phyloP scores from a whole-genome alignment of 495 filamentous ascomycete species.

The Chlorociboria aeruginascens region DNA sequence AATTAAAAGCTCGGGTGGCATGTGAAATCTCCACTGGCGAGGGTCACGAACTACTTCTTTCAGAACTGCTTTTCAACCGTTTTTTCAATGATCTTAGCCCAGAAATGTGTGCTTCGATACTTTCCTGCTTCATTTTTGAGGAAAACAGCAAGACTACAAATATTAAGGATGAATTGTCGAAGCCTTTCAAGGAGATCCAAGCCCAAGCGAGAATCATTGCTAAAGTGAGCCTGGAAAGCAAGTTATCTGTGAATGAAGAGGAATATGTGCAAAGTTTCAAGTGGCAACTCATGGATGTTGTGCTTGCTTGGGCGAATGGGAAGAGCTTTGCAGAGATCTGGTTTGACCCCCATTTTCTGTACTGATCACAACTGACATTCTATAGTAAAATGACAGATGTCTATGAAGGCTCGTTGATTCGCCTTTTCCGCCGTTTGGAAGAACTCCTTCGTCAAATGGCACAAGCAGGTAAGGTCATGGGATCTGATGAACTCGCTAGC shows the following conservation, averaged over 20 bases:
- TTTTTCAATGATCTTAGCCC: constrained; percentile 95
- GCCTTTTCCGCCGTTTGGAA: constrained; percentile 88
- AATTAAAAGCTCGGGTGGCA: constrained; percentile 89
- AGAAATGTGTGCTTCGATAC: constrained; percentile 69
- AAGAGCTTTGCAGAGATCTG: constrained; percentile 90
- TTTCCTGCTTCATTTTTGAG: constrained; percentile 94
- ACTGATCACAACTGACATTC: constrained; percentile 15
- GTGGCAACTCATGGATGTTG: constrained; percentile 90
- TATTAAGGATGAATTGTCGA: constrained; percentile 73
- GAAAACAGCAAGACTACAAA: constrained; percentile 67
- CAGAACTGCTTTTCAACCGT: constrained; percentile 87
- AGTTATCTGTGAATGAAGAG: constrained; percentile 79
- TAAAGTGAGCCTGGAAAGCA: constrained; percentile 87
- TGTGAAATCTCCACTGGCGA: constrained; percentile 87
- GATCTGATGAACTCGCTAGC: constrained; percentile 77
- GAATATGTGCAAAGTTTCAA: constrained; percentile 84
- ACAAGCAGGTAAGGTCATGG: constrained; percentile 96
- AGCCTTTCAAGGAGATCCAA: constrained; percentile 77
- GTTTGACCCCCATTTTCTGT: constrained; percentile 38
- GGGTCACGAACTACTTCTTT: constrained; percentile 72
- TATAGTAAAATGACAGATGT: constrained; percentile 93
- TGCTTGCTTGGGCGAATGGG: constrained; percentile 87
- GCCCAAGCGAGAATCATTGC: constrained; percentile 74
- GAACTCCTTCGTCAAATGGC: constrained; percentile 95
- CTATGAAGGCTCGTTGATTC: constrained; percentile 92